phyloP scores from a whole-genome alignment of 805 yeast genomes.

The Starmerella geochares region DNA sequence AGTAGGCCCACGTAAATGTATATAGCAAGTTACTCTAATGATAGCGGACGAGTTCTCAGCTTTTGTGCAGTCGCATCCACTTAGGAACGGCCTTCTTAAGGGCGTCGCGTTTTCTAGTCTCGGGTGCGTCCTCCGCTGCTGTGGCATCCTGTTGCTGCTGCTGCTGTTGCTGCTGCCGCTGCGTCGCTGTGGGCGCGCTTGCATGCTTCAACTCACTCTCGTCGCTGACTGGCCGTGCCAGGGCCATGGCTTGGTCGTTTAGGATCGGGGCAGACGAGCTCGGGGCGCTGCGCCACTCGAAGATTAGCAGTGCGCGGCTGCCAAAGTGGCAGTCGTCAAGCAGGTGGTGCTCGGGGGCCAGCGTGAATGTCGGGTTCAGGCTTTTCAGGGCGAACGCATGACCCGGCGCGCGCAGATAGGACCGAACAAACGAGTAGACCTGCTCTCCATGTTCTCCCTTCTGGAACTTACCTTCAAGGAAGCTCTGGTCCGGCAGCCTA shows the following conservation, averaged over 20 bases:
- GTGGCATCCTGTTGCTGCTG: not conserved
- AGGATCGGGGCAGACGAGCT: constrained; percentile 13
- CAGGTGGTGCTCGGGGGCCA: constrained; percentile 31
- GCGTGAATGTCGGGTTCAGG: constrained; percentile 40
- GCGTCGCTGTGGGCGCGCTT: too few species aligned
- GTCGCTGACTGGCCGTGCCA: not conserved
- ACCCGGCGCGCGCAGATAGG: constrained; percentile 28
- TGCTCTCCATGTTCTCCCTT: constrained; percentile 37
- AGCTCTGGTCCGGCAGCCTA: constrained; percentile 48
- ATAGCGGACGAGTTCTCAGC: not conserved
- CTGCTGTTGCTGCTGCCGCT: constrained; percentile 1
- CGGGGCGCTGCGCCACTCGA: constrained; percentile 27
- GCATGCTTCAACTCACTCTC: not conserved
- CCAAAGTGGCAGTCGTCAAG: constrained; percentile 35
- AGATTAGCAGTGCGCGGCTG: constrained; percentile 38
- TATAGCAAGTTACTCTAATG: too few species aligned
- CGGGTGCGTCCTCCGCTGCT: not conserved
- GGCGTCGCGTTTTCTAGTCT: not conserved
- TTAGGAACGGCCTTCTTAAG: constrained; percentile 20
- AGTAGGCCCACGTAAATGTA: not conserved
- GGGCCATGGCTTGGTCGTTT: constrained; percentile 18
- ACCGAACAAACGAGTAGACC: constrained; percentile 31
- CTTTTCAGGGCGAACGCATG: constrained; percentile 35
- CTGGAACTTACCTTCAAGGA: constrained; percentile 42
- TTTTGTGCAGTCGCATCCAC: constrained; percentile 26